Evolutionary conservation across 139 green algal genomes (phyloP).

Genomic region (Coelastrella sp.): DNA sequence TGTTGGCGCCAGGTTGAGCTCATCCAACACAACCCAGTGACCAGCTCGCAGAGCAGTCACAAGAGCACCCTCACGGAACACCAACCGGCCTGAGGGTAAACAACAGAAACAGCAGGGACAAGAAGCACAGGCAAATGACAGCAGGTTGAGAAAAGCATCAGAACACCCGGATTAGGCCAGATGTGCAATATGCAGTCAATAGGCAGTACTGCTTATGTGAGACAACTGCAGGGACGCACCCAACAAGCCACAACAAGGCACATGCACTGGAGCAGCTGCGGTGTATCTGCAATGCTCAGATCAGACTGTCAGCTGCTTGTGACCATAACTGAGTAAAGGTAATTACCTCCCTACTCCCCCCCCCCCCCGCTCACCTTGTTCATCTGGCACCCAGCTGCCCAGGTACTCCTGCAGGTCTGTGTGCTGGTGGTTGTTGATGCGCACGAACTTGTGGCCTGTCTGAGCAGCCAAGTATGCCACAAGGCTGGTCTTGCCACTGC

Average conservation of each 20-base stretch:
- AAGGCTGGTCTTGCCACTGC: conserved; percentile 96
- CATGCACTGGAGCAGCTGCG: no score
- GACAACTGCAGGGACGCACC: no score
- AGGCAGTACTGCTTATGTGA: no score
- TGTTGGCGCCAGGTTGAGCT: conserved; percentile 97
- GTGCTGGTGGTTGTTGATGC: conserved; percentile 99
- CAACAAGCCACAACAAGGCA: no score
- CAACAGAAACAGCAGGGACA: background rate
- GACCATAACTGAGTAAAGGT: no score
- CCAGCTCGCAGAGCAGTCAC: conserved; percentile 91
- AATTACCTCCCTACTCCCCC: no score
- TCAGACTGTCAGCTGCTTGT: no score
- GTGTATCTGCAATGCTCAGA: no score
- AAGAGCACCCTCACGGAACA: conserved; percentile 94
- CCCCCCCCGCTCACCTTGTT: conserved; percentile 14
- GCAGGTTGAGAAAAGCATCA: background rate
- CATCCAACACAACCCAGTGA: conserved; percentile 98
- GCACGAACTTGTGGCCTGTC: conserved; percentile 93
- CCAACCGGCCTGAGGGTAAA: conserved; percentile 67
- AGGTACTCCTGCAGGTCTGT: conserved; percentile 99
- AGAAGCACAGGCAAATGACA: no score
- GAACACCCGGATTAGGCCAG: background rate
- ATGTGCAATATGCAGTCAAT: background rate
- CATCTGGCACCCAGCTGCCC: conserved; percentile 66
- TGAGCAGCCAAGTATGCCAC: conserved; percentile 93